Evolutionary conservation across 23 red algal species (phyloP).

Genomic region (Rhodosorus marinus): DNA sequence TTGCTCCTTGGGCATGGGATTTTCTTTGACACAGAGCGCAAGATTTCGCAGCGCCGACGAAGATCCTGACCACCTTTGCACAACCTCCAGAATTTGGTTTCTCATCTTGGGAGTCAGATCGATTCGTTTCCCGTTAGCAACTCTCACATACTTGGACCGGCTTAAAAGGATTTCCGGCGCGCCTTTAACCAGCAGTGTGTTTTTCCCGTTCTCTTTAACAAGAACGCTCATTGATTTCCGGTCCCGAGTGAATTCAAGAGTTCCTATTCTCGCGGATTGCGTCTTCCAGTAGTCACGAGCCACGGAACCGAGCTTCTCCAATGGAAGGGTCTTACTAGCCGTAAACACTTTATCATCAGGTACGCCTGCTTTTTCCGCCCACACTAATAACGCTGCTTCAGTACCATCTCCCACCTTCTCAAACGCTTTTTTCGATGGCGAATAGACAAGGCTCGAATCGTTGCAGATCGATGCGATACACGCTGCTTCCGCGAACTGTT

Average conservation of each 20-base stretch:
- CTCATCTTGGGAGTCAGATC: conserved; percentile 12
- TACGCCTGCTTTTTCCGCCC: conserved; percentile 70
- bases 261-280: conserved; percentile 26
- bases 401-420: conserved; percentile 89
- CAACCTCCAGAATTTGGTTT: conserved; percentile 18
- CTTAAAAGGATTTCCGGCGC: conserved; percentile 73
- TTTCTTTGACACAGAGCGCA: conserved; percentile 57
- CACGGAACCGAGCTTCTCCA: conserved; percentile 16
- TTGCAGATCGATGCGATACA: conserved; percentile 76
- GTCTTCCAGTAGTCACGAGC: conserved; percentile 48
- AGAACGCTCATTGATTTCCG: conserved; percentile 94
- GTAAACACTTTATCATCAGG: conserved; percentile 18
- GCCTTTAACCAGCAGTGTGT: conserved; percentile 69
- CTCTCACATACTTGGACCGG: conserved; percentile 27
- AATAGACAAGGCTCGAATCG: conserved; percentile 53
- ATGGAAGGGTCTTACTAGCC: conserved; percentile 1
- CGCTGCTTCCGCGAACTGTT: conserved; percentile 31
- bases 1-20: conserved; percentile 28
- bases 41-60: conserved; percentile 44
- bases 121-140: conserved; percentile 10
- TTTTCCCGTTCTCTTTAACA: conserved; percentile 10
- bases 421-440: conserved; percentile 16
- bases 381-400: conserved; percentile 74
- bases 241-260: conserved; percentile 90
- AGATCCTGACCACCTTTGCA: conserved; percentile 16